Evolutionary conservation across 306 rosid genomes (phyloP).

Genomic region (Datisca glomerata): DNA sequence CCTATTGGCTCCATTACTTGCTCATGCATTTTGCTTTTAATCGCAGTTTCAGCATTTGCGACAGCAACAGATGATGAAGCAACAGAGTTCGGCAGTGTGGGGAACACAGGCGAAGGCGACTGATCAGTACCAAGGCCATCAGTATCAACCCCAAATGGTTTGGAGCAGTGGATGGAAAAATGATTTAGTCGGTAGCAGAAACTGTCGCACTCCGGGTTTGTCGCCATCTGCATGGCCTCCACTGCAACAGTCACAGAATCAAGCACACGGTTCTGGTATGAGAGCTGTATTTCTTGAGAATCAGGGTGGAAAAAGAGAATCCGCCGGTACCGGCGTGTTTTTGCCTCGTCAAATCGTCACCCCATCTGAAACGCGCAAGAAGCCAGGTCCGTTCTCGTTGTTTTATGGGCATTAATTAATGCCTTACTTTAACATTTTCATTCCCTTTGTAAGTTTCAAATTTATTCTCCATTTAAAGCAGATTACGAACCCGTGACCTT

Average conservation of each 20-base stretch:
- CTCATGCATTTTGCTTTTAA: neutral
- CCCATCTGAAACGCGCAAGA: constrained; percentile 14
- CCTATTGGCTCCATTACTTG: neutral
- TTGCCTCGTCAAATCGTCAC: constrained; percentile 31
- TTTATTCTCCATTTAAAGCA: no score
- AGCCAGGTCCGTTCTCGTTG: constrained; percentile 15
- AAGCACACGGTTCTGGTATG: constrained; percentile 32
- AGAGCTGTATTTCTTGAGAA: constrained; percentile 27
- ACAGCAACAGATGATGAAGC: constrained; percentile 32
- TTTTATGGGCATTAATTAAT: no score
- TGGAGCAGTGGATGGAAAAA: constrained; percentile 20
- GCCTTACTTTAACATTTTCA: neutral
- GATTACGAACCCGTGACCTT: no score
- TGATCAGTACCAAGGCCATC: constrained; percentile 16
- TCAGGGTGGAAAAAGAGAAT: constrained; percentile 21
- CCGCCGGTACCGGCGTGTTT: constrained; percentile 57
- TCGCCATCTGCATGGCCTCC: constrained; percentile 42
- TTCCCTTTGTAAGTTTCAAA: no score
- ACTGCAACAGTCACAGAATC: constrained; percentile 21
- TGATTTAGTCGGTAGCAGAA: constrained; percentile 14
- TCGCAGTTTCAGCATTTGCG: constrained; percentile 30
- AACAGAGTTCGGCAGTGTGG: constrained; percentile 14
- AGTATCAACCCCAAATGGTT: constrained; percentile 10
- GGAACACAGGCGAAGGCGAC: constrained; percentile 14
- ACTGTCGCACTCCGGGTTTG: constrained; percentile 17